These are phyloP conservation scores for Cubamyces lactineus DNA, from an alignment of 768 basidiomycete species.

Conservation along the genomic window DNA sequence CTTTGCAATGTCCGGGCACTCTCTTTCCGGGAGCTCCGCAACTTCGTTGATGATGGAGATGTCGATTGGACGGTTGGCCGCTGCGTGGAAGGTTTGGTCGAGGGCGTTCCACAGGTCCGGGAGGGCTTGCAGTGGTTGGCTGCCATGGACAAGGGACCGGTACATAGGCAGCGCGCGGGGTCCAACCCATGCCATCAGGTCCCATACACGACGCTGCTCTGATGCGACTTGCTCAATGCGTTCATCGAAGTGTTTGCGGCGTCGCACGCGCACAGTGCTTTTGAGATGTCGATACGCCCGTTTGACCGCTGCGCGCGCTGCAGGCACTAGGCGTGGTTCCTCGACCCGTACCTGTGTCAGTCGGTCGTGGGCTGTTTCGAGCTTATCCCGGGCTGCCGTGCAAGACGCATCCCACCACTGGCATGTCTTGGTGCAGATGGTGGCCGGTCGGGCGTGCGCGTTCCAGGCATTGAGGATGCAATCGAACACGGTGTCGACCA, in stretches of 20 bases:
- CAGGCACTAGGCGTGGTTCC: background rate
- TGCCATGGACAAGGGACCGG: background rate
- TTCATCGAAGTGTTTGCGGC: slow-evolving; percentile 1
- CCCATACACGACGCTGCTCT: slow-evolving; percentile 5
- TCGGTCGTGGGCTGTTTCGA: background rate
- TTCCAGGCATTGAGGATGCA: background rate
- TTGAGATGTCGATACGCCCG: background rate
- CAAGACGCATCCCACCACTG: slow-evolving; percentile 9
- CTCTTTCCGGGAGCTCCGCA: background rate
- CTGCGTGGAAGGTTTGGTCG: slow-evolving; percentile 16
- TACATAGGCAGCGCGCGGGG: slow-evolving; percentile 13
- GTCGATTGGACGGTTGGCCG: no score
- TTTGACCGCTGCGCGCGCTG: background rate
- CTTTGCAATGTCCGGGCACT: slow-evolving; percentile 5
- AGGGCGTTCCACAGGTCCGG: slow-evolving; percentile 9
- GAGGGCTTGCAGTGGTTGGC: background rate
- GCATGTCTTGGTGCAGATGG: background rate
- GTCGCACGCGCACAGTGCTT: background rate
- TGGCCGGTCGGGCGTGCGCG: background rate
- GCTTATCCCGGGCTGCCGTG: background rate
- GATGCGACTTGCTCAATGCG: background rate
- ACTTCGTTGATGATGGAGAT: slow-evolving; percentile 7
- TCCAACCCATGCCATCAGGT: no score
- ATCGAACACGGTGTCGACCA: background rate
- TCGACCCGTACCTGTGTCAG: background rate